Conservation (phyloP, 2,329 filamentous ascomycete genomes). For the Ceratocystis eucalypticola region DNA sequence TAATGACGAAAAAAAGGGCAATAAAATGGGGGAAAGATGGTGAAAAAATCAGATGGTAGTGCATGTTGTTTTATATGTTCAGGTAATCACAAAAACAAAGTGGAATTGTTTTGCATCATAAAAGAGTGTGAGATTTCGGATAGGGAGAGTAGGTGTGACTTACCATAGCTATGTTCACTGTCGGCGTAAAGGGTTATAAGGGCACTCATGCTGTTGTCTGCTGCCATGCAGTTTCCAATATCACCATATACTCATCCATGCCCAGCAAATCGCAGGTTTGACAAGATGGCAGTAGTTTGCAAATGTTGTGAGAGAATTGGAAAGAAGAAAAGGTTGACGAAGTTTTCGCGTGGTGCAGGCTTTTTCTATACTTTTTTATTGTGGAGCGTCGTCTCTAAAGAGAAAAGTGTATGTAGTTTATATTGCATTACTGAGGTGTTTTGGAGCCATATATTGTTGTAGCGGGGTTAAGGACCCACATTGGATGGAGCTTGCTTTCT, state of each 20-base stretch:
- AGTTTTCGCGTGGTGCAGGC: background rate
- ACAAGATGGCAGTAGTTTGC: no score
- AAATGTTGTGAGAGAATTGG: background rate
- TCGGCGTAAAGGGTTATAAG: background rate
- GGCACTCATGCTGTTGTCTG: background rate
- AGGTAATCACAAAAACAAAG: conserved; percentile 21
- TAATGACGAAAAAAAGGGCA: background rate
- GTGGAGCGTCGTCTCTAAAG: background rate
- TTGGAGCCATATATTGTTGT: background rate
- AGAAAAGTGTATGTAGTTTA: conserved; percentile 11
- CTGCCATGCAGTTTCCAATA: background rate
- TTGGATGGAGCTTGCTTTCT: background rate
- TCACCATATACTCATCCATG: background rate
- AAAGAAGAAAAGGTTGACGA: background rate
- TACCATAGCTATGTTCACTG: background rate
- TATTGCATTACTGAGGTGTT: background rate
- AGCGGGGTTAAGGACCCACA: background rate
- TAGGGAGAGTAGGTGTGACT: background rate
- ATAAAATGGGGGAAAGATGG: background rate
- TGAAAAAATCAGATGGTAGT: conserved; percentile 55
- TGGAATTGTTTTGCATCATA: conserved; percentile 19
- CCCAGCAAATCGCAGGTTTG: background rate
- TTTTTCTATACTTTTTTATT: conserved; percentile 16
- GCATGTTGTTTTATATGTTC: conserved; percentile 48
- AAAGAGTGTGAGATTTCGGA: background rate